Base-by-base conservation (phyloP, 495 filamentous ascomycete species). In the Talaromyces adpressus region DNA sequence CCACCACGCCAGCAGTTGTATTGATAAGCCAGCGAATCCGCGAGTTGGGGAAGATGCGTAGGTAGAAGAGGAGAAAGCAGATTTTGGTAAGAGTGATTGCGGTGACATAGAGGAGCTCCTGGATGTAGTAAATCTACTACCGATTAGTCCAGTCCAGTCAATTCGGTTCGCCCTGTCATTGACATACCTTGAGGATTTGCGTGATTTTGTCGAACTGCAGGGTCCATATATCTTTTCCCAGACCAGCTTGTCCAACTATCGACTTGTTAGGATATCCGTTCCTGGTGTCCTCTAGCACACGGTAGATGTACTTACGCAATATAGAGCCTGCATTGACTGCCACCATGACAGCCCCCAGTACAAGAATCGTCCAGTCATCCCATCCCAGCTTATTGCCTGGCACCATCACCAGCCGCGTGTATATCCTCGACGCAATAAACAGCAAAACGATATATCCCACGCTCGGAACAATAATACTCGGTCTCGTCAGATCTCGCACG, bases 1-100 rank as follows among this genome's bases (percentile, higher is more conserved):
- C 39, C 41, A 73, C 74, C 2, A 78, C 47, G 7, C 64, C 58
- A 20, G 73, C 58, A 12, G 75, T 62, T 14, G 62, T 63, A 36
- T 63, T 65, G 52, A 72, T 68, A 9, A 68, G 41, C 61, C 57
- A 34, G 6, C 66, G 68, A 12, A 73, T 60, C 4, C 23, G 53
- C 16, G 62, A 29, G 20, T 57, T 61, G 29, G 78, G 77, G 23
- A 77, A 71, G 25, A 78, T 69, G n/a, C 71, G 72, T 11, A 74
- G 62, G 64, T 72, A 73, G 62, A 75, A 71, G 20, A 73, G 60
- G 54, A 70, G 68, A 57, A 70, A 61, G 58, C 49, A 64, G 30
- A 64, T 27, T 41, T 70, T 70, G 8, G 59, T 65, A 22, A 69
- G 57, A 14, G 61, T 20, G 30, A 67, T 62, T 57, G 63, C 65